Evolutionary conservation across 116 monocot species (phyloP), one percentile per base, ranked within the genome.

Genomic region (Iris pallida): DNA sequence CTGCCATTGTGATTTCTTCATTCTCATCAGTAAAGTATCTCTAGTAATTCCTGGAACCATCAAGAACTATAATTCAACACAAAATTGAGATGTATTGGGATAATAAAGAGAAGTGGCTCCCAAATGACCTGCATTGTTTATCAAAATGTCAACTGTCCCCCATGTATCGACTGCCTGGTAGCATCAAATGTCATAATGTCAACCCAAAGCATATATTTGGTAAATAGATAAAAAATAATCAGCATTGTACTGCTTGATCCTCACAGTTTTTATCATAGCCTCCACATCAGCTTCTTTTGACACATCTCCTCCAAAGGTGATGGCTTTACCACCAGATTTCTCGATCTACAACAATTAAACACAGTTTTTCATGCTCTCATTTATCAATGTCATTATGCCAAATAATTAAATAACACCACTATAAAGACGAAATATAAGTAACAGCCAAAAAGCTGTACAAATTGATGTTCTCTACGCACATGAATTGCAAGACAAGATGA

Each of bases 1-100:
- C 65, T 95, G 91, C 95, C 95, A 95, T 55, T 91, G 91, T 69
- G 83, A 72, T 81, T 84, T 89, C 70, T 91, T 95, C 95, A 95
- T 95, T 69, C 88, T 84, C 88, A 86, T 91, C 82, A 91, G 69
- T 20, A 95, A 75, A 42, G 89, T 81, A 45, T 95, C 95, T 42
- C 89, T 72, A 12, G 91, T 91, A 68, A 95, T 95, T 75, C 95
- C 95, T 95, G 54, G 41, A 78, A 61, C 2, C 56, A 77, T 20
- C 9, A 41, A 18, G 5, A 45, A 14, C 57, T 83, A 8, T 10
- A 16, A 30, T 30, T 30, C 30, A 30, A 30, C 2, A 30, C 30
- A 63, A 58, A 71, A 52, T 14, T 58, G 18, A 40, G 41, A 59
- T 9, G 41, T 41, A 41, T 42, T 6, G 57, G n/a, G 19, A 20